Conservation (phyloP, 2,329 filamentous ascomycete genomes). For the Podosphaera xanthii region DNA sequence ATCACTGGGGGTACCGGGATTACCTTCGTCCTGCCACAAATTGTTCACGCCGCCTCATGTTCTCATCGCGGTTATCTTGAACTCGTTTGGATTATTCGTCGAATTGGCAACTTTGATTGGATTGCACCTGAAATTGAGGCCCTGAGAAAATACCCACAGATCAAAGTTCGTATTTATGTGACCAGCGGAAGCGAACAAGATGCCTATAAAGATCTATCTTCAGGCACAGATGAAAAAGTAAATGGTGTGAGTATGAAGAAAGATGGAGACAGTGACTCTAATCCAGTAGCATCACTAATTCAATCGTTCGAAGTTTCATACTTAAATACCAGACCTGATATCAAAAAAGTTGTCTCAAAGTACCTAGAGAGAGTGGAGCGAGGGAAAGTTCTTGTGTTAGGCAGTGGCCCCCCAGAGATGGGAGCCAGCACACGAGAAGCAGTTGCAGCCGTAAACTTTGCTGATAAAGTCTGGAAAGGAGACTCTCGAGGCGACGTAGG, state of each 20-base stretch:
- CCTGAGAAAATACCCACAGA: conserved; percentile 16
- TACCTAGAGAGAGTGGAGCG: not conserved
- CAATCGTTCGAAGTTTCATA: not conserved
- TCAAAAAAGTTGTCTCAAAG: not conserved
- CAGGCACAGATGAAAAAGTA: too few species aligned
- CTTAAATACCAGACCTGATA: not conserved
- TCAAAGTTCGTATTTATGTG: not conserved
- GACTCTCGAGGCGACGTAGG: not conserved
- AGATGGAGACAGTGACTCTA: too few species aligned
- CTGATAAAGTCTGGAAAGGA: conserved; percentile 1
- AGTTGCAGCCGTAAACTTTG: not conserved
- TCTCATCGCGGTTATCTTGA: not conserved
- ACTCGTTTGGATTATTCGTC: conserved; percentile 41
- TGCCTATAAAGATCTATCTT: not conserved
- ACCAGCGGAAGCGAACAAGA: not conserved
- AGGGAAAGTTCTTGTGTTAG: not conserved
- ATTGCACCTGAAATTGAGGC: conserved; percentile 29
- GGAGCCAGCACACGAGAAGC: not conserved
- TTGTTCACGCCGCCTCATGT: conserved; percentile 21
- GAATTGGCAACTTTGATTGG: conserved; percentile 32
- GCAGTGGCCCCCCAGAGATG: not conserved
- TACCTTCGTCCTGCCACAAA: conserved; percentile 29
- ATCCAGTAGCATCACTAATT: not conserved
- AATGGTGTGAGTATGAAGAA: too few species aligned
- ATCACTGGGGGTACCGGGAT: conserved; percentile 36